These are phyloP conservation scores for Tremellales sp. DNA, from an alignment of 1,284 basidiomycete genomes.

Conservation along the genomic window DNA sequence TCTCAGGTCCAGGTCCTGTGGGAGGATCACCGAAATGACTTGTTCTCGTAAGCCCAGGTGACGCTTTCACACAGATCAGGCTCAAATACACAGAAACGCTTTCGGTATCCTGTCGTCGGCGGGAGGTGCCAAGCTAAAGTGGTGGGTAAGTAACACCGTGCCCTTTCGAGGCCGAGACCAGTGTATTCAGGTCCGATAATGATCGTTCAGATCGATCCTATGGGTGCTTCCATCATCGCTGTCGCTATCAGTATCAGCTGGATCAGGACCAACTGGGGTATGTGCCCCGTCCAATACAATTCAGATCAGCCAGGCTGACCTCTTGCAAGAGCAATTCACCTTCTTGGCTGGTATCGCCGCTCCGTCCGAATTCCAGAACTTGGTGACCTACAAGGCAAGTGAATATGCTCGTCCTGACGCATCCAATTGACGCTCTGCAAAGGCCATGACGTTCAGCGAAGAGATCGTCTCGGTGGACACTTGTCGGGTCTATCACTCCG, in stretches of 20 bases:
- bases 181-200: neutral
- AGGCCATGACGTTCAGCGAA: constrained; percentile 74
- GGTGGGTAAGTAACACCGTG: constrained; percentile 36
- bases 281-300: constrained; percentile 4
- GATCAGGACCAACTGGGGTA: constrained; percentile 64
- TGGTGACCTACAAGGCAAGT: constrained; percentile 88
- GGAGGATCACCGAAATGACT: constrained; percentile 91
- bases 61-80: neutral
- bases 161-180: neutral
- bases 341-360: constrained; percentile 87
- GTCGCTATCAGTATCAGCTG: constrained; percentile 76
- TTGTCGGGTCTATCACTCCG: constrained; percentile 73
- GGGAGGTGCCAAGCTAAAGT: constrained; percentile 70
- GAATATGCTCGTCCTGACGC: constrained; percentile 2
- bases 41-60: constrained; percentile 60
- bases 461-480: constrained; percentile 85
- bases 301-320: neutral
- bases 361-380: constrained; percentile 80
- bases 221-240: constrained; percentile 59
- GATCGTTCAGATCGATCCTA: constrained; percentile 38
- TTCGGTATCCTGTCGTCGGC: constrained; percentile 83
- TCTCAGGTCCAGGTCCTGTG: constrained; percentile 90
- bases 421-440: neutral
- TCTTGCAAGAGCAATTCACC: constrained; percentile 63
- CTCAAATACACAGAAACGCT: constrained; percentile 56